Conservation (phyloP, 2,329 filamentous ascomycete genomes). For the Polytolypa hystricis region DNA sequence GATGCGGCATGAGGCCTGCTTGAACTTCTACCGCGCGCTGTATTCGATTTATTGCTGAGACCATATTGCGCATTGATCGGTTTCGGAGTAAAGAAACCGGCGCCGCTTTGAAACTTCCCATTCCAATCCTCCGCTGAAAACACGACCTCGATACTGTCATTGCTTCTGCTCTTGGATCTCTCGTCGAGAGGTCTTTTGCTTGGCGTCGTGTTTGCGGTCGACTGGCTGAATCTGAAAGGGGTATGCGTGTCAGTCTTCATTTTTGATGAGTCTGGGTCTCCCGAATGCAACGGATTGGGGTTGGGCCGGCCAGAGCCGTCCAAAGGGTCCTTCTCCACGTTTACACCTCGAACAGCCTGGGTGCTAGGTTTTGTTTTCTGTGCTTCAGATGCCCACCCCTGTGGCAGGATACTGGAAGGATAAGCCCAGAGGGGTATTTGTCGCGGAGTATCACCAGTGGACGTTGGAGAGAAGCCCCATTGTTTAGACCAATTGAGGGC, state of each 20-base stretch:
- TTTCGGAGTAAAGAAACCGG: constrained; percentile 27
- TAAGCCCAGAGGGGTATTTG: constrained; percentile 17
- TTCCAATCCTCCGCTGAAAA: constrained; percentile 35
- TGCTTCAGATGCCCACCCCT: too few relatives aligned
- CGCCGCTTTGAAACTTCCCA: constrained; percentile 22
- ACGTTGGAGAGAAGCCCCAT: constrained; percentile 11
- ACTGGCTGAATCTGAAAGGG: constrained; percentile 8
- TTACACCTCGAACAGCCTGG: too few relatives aligned
- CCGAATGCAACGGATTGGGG: not conserved
- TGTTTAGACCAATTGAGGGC: constrained; percentile 10
- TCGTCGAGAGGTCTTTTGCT: constrained; percentile 10
- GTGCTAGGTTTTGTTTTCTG: too few relatives aligned
- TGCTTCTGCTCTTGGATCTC: constrained; percentile 23
- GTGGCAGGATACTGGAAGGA: constrained; percentile 16
- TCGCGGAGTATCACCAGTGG: constrained; percentile 9
- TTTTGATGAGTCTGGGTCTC: not conserved
- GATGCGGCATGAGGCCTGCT: constrained; percentile 14
- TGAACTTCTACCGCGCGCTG: constrained; percentile 15
- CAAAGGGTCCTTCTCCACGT: too few relatives aligned
- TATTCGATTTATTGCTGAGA: constrained; percentile 12
- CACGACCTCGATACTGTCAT: constrained; percentile 25
- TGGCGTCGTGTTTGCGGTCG: constrained; percentile 4
- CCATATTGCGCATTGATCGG: constrained; percentile 17
- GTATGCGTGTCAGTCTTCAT: constrained; percentile 5
- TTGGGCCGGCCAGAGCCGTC: not conserved